Evolutionary conservation across 306 rosid species (phyloP), one percentile per base, ranked within the genome.

Genomic region (Gastrolobium villosum): DNA sequence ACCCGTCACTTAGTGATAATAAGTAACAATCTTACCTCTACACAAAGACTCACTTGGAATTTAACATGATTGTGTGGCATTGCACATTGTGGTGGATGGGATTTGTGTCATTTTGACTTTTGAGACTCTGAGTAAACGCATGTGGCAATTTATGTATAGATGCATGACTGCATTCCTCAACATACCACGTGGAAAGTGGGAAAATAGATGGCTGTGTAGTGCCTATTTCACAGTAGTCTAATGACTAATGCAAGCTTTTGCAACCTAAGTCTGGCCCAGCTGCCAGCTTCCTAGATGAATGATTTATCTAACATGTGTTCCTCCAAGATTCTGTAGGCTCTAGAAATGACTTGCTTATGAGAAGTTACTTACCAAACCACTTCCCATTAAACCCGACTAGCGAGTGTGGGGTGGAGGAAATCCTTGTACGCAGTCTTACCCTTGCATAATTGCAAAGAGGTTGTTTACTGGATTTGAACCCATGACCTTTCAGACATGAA

Each of bases 101-200:
- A 13, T 57, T 35, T 46, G 66, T 75, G 45, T 68, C 41, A 40
- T n/a, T n/a, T n/a, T n/a, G n/a, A n/a, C n/a, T 57, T 80, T 65
- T 49, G 54, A 73, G 79, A 54, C n/a, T n/a, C 35, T 61, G 46
- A 35, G 7, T 20, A 20, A 36, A 43, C 20, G 13, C 35, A 30
- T 49, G 53, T 75, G 10, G 67, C 41, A 45, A 56, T 39, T 43
- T 72, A 36, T 70, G 37, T 49, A 13, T 49, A 65, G 35, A 14
- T 49, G 48, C 31, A 35, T 6, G 32, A 30, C 8, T 30, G 54
- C 13, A 48, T 31, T 68, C 36, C 41, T 13, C 30, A 46, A 32
- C 56, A 9, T 41, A 31, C 56, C 46, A 49, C 40, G 13, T 7
- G 46, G 35, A 20, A 59, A 43, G 35, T 44, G 9, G 46, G 31